Conservation (phyloP, 2,329 filamentous ascomycete species). For the Aspergillus oerlinghausenensis region DNA sequence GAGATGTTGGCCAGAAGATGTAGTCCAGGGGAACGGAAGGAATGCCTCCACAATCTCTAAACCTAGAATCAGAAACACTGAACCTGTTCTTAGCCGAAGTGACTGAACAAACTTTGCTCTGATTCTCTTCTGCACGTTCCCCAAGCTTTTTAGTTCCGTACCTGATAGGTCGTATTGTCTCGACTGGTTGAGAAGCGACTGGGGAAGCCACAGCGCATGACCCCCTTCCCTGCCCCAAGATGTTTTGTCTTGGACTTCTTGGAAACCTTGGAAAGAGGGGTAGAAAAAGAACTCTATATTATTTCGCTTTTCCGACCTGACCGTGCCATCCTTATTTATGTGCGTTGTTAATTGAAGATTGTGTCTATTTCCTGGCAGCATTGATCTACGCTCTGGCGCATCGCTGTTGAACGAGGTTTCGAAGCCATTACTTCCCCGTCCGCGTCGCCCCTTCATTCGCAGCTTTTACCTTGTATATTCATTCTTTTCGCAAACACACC, state of each 20-base stretch:
- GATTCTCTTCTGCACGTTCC: too few species aligned
- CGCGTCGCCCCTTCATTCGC: background rate
- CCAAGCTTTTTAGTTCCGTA: too few species aligned
- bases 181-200: background rate
- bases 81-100: background rate
- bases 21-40: too few species aligned
- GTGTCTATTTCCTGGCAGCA: too few species aligned
- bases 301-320: background rate
- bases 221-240: background rate
- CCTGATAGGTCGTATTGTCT: background rate
- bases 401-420: too few species aligned
- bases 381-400: too few species aligned
- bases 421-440: too few species aligned
- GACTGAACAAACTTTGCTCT: too few species aligned
- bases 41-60: too few species aligned
- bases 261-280: background rate
- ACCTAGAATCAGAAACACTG: background rate
- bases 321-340: too few species aligned
- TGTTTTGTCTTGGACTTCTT: background rate
- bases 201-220: background rate
- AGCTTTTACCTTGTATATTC: background rate
- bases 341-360: too few species aligned
- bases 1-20: too few species aligned
- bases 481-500: background rate
- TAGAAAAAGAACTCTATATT: background rate